Evolutionary conservation across 441 rosid genomes (phyloP).

Genomic region (Geranium incanum): DNA sequence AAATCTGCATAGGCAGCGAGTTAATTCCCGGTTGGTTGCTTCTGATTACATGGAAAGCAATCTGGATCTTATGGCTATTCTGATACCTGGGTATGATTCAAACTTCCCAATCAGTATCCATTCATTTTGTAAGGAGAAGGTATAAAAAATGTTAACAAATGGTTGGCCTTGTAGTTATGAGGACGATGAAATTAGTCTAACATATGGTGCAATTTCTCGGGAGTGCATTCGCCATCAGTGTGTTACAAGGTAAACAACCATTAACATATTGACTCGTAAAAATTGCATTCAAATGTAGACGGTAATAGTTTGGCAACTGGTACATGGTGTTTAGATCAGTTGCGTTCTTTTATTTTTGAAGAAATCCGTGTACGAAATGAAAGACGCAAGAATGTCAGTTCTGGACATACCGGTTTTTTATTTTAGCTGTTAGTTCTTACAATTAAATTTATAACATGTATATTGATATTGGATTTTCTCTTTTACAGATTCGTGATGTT

Average conservation of each 20-base stretch:
- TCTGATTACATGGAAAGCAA: constrained; percentile 50
- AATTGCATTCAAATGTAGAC: too few species aligned
- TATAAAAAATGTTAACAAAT: neutral
- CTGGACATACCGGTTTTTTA: too few species aligned
- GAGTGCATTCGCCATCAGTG: constrained; percentile 67
- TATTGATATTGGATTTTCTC: too few species aligned
- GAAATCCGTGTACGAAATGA: too few species aligned
- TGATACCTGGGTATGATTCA: constrained; percentile 37
- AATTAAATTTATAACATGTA: too few species aligned
- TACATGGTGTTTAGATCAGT: too few species aligned
- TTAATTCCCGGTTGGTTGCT: constrained; percentile 40
- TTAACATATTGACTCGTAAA: too few species aligned
- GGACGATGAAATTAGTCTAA: constrained; percentile 39
- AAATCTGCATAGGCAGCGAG: constrained; percentile 55
- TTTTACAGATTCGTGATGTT: too few species aligned
- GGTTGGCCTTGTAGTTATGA: constrained; percentile 26
- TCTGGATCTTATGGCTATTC: constrained; percentile 42
- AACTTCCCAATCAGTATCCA: neutral
- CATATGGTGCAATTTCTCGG: constrained; percentile 48
- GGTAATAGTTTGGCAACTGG: too few species aligned
- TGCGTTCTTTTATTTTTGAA: too few species aligned
- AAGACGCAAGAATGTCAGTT: too few species aligned
- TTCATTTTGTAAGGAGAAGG: neutral
- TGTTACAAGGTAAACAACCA: constrained; percentile 34
- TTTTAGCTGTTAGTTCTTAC: too few species aligned